phyloP scores from a whole-genome alignment of 2,329 filamentous ascomycete genomes.

The Fusarium musae region DNA sequence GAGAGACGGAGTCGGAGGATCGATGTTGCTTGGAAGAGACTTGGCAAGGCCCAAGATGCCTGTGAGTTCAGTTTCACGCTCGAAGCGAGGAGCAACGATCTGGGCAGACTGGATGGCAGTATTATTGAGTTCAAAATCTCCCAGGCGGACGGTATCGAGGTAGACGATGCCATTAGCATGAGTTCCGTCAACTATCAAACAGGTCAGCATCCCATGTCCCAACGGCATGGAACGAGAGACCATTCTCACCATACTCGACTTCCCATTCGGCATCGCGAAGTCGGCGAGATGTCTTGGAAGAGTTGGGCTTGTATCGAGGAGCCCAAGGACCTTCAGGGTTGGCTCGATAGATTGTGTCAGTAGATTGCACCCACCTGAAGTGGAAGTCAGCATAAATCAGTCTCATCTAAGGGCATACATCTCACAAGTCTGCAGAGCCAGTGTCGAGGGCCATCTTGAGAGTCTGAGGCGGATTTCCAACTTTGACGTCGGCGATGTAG shows the following conservation, averaged over 20 bases:
- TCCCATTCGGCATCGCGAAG: conserved; percentile 60
- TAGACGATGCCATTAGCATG: conserved; percentile 61
- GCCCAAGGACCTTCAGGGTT: conserved; percentile 51
- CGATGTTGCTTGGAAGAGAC: conserved; percentile 56
- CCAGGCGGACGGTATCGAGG: conserved; percentile 61
- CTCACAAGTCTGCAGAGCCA: conserved; percentile 71
- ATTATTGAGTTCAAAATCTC: conserved; percentile 55
- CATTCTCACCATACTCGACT: conserved; percentile 59
- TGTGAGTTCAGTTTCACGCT: conserved; percentile 55
- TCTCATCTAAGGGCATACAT: conserved; percentile 37
- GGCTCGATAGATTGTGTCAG: conserved; percentile 55
- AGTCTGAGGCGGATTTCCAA: conserved; percentile 61
- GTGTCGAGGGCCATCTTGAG: conserved; percentile 64
- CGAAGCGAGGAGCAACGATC: conserved; percentile 55
- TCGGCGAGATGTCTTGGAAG: conserved; percentile 56
- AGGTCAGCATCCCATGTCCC: neutral
- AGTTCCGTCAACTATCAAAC: conserved; percentile 55
- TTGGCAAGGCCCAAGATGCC: conserved; percentile 66
- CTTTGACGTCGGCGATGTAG: conserved; percentile 56
- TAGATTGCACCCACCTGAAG: conserved; percentile 64
- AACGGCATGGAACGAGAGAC: neutral
- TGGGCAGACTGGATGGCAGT: conserved; percentile 63
- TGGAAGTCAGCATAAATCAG: conserved; percentile 5
- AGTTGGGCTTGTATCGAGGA: conserved; percentile 56
- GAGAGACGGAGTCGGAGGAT: conserved; percentile 56